Evolutionary conservation across 257 asterid species (phyloP), one percentile per base, ranked within the genome.

Genomic region (Lycium barbarum): DNA sequence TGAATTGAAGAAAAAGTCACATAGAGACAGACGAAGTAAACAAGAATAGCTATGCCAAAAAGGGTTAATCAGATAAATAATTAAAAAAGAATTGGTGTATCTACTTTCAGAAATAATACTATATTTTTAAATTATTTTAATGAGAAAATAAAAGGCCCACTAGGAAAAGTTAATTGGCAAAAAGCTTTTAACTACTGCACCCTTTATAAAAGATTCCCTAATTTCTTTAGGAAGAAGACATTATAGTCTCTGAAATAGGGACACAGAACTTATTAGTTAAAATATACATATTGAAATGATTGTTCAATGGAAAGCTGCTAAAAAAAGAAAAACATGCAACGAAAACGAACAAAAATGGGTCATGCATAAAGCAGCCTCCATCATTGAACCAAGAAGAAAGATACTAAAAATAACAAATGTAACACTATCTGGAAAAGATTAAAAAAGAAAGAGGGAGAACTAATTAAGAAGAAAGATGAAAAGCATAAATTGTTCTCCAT

Each of bases 301-400:
- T 53, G 82, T 8, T 53, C 82, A 54, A 51, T 53, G 20, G 49
- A 78, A 78, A 78, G 82, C 82, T 51, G 65, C 82, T 26, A 15
- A 22, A 51, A 76, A 53, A 51, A 51, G 22, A 51, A 51, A 14
- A 53, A 78, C 82, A 7, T 53, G 65, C 82, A 78, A 51, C 65
- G 4, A 78, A 17, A 53, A 78, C 65, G 18, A 53, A 78, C 65
- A 78, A 78, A 78, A 47, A 15, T 35, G 2, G 1, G 5, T 15
- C 82, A 78, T 53, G 82, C 82, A 78, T 26, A 78, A 78, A 51
- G 65, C 82, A 78, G 18, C 65, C 22, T 78, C 15, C 33, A 47
- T 49, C 43, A 22, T 74, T 26, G 43, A 53, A 55, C 49, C 65
- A 26, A 78, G 49, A 36, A 38, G 45, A 15, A 66, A 68, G 22